Evolutionary conservation across 495 filamentous ascomycete species (phyloP).

Genomic region (Massariosphaeria phaeospora): DNA sequence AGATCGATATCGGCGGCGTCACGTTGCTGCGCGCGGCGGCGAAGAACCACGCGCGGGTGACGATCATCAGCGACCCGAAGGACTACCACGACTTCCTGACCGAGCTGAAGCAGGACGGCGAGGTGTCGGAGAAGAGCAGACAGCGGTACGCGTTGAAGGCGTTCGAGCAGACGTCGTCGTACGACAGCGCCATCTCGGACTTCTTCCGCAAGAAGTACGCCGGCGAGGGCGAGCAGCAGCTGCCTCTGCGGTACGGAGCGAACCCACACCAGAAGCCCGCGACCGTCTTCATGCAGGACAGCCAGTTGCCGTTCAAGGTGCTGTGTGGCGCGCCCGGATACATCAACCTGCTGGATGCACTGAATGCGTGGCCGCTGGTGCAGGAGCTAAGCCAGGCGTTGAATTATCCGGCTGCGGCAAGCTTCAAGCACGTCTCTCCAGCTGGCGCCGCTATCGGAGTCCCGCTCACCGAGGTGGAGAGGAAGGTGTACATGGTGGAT

Average conservation of each 20-base stretch:
- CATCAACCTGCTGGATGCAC: slow-evolving; percentile 91
- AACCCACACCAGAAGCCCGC: slow-evolving; percentile 98
- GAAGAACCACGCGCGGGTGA: slow-evolving; percentile 94
- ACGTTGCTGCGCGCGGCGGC: slow-evolving; percentile 93
- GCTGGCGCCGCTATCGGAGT: slow-evolving; percentile 92
- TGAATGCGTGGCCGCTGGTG: slow-evolving; percentile 94
- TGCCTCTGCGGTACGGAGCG: slow-evolving; percentile 85
- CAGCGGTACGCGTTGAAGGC: slow-evolving; percentile 91
- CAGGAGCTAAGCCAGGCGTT: slow-evolving; percentile 92
- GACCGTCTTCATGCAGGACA: slow-evolving; percentile 67
- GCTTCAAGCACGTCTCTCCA: slow-evolving; percentile 98
- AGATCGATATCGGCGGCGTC: slow-evolving; percentile 94
- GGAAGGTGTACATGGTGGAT: slow-evolving; percentile 96
- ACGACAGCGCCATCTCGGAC: slow-evolving; percentile 86
- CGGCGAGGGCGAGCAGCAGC: slow-evolving; percentile 71
- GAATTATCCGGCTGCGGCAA: slow-evolving; percentile 84
- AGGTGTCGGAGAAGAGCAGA: slow-evolving; percentile 74
- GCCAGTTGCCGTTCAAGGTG: slow-evolving; percentile 88
- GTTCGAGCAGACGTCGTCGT: slow-evolving; percentile 97
- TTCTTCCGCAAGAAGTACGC: slow-evolving; percentile 98
- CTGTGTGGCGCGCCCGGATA: slow-evolving; percentile 90
- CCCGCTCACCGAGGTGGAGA: slow-evolving; percentile 76
- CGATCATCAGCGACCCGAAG: slow-evolving; percentile 84
- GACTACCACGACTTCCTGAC: slow-evolving; percentile 93
- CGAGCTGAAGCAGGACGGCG: slow-evolving; percentile 73